Evolutionary conservation across 2,329 filamentous ascomycete species (phyloP).

Genomic region (Elsinoe fawcettii): DNA sequence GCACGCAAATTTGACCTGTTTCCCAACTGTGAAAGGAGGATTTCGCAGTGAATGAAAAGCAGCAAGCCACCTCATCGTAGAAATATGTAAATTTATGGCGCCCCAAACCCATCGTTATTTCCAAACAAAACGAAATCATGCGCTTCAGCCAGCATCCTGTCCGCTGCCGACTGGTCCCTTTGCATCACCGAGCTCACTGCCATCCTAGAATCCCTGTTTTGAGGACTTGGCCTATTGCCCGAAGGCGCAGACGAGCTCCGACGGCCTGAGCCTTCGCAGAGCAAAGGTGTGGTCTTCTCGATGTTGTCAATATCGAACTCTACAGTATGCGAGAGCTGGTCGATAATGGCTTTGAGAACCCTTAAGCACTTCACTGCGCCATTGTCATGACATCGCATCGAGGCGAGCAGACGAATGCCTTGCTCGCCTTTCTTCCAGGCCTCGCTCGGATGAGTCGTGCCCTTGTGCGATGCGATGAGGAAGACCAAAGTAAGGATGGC

Average conservation of each 20-base stretch:
- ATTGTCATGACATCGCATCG: slow-evolving; percentile 11
- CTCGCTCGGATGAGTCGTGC: slow-evolving; percentile 4
- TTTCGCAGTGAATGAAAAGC: no score
- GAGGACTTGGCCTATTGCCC: background rate
- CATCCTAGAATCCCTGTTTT: background rate
- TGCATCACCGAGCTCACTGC: background rate
- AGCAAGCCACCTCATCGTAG: no score
- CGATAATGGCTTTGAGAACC: background rate
- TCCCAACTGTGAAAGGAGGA: no score
- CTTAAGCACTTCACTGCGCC: background rate
- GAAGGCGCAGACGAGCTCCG: background rate
- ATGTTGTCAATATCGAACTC: slow-evolving; percentile 14
- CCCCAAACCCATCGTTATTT: slow-evolving; percentile 3
- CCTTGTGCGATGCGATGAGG: slow-evolving; percentile 13
- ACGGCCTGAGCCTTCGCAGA: background rate
- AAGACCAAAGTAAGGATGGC: slow-evolving; percentile 10
- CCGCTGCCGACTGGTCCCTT: background rate
- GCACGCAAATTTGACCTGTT: no score
- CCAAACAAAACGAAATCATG: slow-evolving; percentile 14
- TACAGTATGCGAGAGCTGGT: slow-evolving; percentile 12
- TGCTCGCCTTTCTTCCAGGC: slow-evolving; percentile 14
- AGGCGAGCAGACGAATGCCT: slow-evolving; percentile 5
- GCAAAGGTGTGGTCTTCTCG: slow-evolving; percentile 1
- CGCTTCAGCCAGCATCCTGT: slow-evolving; percentile 9
- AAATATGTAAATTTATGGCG: background rate